Conservation (phyloP, 2,329 filamentous ascomycete species). For the Colletotrichum eleusines region DNA sequence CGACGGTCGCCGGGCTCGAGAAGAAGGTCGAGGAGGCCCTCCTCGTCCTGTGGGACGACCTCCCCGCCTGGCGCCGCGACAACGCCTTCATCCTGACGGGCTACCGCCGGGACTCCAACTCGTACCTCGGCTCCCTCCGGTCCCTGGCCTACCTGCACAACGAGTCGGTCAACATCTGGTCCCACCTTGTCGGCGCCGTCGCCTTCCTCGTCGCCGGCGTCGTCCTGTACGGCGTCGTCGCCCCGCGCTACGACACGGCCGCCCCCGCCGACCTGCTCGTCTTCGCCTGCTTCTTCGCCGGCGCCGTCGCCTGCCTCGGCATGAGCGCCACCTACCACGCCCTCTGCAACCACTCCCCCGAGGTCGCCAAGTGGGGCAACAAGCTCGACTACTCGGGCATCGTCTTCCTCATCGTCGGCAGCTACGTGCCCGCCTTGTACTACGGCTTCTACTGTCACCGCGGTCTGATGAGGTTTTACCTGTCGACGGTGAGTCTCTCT, state of each 20-base stretch:
- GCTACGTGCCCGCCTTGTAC: constrained; percentile 88
- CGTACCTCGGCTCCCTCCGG: constrained; percentile 58
- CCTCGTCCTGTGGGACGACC: constrained; percentile 68
- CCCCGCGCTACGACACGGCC: constrained; percentile 75
- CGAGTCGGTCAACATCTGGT: constrained; percentile 74
- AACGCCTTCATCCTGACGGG: constrained; percentile 67
- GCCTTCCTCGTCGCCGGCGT: constrained; percentile 64
- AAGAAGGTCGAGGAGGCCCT: constrained; percentile 55
- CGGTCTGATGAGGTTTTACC: constrained; percentile 75
- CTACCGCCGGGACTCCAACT: constrained; percentile 65
- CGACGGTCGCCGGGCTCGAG: constrained; percentile 49
- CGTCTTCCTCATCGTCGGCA: constrained; percentile 89
- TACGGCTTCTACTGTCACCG: constrained; percentile 85
- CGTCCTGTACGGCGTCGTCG: constrained; percentile 68
- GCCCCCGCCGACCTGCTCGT: constrained; percentile 73
- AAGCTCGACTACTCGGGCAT: constrained; percentile 96
- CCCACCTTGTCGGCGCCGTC: constrained; percentile 74
- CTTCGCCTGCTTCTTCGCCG: constrained; percentile 83
- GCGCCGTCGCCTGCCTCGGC: constrained; percentile 78
- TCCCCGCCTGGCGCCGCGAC: constrained; percentile 70
- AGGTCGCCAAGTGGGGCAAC: constrained; percentile 86
- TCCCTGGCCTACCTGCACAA: constrained; percentile 70
- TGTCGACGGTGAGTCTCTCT: constrained; percentile 74
- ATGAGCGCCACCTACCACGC: constrained; percentile 90
- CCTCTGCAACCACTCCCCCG: constrained; percentile 84